Base-by-base conservation (phyloP, 1,139 yeast species). In the Sugiyamaella pinicola region DNA sequence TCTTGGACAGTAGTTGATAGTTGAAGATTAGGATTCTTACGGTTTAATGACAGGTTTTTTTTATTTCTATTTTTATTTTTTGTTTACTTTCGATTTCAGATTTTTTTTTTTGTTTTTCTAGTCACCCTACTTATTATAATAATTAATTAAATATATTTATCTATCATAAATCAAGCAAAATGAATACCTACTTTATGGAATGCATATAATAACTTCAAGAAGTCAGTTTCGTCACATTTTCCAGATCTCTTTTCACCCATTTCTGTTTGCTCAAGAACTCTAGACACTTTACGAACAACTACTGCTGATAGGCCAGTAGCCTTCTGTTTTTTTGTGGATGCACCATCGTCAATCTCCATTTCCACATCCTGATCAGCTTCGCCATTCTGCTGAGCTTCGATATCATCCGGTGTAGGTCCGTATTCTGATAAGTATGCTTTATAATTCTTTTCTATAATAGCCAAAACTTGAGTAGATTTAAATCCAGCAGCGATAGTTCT, bases 151-250 rank as follows among this genome's bases (percentile, higher is more conserved):
- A n/a, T 37, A 26, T 35, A 40, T 26, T n/a, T 41, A 37, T 39
- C 26, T 24, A 38, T 38, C 29, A 21, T 38, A 26, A n/a, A 35
- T 35, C 75, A 91, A 57, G 98, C 96, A 75, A 93, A 93, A 70
- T 93, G 98, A 58, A 93, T 87, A 49, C 99, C 98, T 49, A 88
- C 97, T 71, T 91, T 95, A 72, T 95, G 97, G 78, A 95, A 93
- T 7, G 96, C 98, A 65, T 86, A 90, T 55, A 93, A 74, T 52
- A 93, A 74, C 65, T 84, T 87, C 65, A 93, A 76, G 72, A 93
- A 93, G 69, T 93, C 99, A 26, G 93, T 87, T 73, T 93, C 97
- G 68, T 91, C 98, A 72, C 95, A 81, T 69, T 93, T 93, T 39
- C 96, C 88, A 5, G 98, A 86, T 76, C 99, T 86, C 71, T 86